Evolutionary conservation across 768 basidiomycete species (phyloP), one percentile per base, ranked within the genome.

Genomic region (Candolleomyces aberdarensis): DNA sequence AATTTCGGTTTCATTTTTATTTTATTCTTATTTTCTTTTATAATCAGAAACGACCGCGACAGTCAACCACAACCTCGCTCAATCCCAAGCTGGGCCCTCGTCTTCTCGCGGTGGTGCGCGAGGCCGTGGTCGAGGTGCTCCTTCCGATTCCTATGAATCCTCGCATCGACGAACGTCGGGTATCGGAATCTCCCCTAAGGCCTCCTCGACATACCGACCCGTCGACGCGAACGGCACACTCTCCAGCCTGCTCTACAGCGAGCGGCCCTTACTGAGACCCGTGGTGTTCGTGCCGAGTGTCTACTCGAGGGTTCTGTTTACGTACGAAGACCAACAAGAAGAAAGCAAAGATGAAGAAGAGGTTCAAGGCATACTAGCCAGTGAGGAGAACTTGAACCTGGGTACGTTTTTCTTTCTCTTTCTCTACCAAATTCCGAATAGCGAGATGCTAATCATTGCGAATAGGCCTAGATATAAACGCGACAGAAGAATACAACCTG

Each of bases 251-350:
- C 74, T 89, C 8, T 78, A 82, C 61, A 72, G 80, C 26, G 82
- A 85, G 43, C 74, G 91, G 31, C 89, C 88, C 1, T 74, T 85
- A 0, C 75, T 92, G 17, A 76, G 77, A n/a, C 91, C 91, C 0
- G 75, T 94, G 64, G 73, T 74, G 13, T 93, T 94, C 64, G 89
- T 93, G 13, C 84, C 77, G 17, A 84, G 88, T 0, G 75, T 79
- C 11, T 56, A 79, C 47, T 83, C 81, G 1, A 81, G 57, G 71
- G 80, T 67, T 58, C 80, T 76, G 74, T 93, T 83, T 56, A 67
- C 79, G 62, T 73, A 78, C 63, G 80, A 87, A 49, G 87, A 75
- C 62, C 80, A 85, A 48, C 87, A 89, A 46, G 89, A 90, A 8
- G 54, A 39, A 19, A 17, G 9, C 32, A 32, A 32, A 14, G 69